Base-by-base conservation (phyloP, 768 basidiomycete genomes). In the Dacryopinax spathularia region DNA sequence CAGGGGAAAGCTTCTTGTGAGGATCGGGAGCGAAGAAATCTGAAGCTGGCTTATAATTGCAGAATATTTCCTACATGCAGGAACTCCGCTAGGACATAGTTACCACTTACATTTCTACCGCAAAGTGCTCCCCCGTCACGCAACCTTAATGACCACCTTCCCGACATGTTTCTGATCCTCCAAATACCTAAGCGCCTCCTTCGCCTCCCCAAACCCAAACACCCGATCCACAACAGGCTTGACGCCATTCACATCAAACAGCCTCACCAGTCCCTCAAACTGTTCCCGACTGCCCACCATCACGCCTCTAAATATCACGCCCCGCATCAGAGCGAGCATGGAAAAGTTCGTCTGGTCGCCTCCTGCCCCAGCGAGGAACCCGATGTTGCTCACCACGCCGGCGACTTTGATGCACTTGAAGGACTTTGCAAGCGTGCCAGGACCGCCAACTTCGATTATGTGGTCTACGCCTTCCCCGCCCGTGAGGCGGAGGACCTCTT, bases 111-210 rank as follows among this genome's bases (percentile, higher is more conserved):
- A n/a, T n/a, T n/a, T n/a, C n/a, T n/a, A n/a, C n/a, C n/a, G n/a
- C n/a, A n/a, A n/a, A n/a, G n/a, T n/a, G n/a, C n/a, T n/a, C n/a
- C n/a, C n/a, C n/a, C n/a, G n/a, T n/a, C n/a, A 44, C 9, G 25
- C 48, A 29, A 84, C 78, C 72, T 77, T 77, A 64, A 84, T 80
- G n/a, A 81, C 80, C 18, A 84, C 77, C 72, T 86, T 85, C 15
- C 84, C 85, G 22, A 84, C 79, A 69, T 85, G 82, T 63, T 77
- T 76, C 65, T 84, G 82, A 0, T 77, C 79, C 64, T 78, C 75
- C 62, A 84, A 73, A 68, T 84, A 77, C 44, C 73, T 72, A 69
- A 81, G 85, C 0, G 84, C 84, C 48, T 78, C 73, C 31, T 75
- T 71, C 7, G 78, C 74, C 20, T 85, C 70, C 59, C 81, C 79